phyloP scores from a whole-genome alignment of 495 filamentous ascomycete species.

The Xylaria bambusicola region DNA sequence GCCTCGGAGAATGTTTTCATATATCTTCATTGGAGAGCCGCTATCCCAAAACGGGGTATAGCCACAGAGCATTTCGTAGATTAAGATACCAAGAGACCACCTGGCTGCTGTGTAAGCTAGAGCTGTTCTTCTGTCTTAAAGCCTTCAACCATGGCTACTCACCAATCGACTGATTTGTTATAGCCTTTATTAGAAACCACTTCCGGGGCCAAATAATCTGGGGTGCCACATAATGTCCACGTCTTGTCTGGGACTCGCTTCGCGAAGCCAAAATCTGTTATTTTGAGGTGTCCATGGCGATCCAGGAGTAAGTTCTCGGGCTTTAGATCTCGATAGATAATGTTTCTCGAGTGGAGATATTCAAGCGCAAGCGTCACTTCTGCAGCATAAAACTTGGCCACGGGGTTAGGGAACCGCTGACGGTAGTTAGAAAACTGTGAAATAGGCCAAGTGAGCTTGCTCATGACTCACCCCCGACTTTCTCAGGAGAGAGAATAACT shows the following conservation, averaged over 20 bases:
- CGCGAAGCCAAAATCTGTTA: slow-evolving; percentile 98
- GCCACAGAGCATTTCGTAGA: slow-evolving; percentile 99
- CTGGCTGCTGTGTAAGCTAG: slow-evolving; percentile 50
- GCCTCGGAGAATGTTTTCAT: slow-evolving; percentile 95
- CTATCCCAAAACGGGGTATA: slow-evolving; percentile 99
- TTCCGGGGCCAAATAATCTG: slow-evolving; percentile 97
- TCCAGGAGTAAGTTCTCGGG: slow-evolving; percentile 95
- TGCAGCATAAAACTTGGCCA: slow-evolving; percentile 98
- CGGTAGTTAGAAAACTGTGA: background rate
- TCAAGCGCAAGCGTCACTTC: slow-evolving; percentile 95
- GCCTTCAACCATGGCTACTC: slow-evolving; percentile 36
- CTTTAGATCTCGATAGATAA: slow-evolving; percentile 97
- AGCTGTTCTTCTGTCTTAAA: slow-evolving; percentile 1
- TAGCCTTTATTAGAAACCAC: slow-evolving; percentile 97
- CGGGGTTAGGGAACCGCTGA: slow-evolving; percentile 96
- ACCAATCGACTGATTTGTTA: slow-evolving; percentile 99
- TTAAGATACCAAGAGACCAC: slow-evolving; percentile 98
- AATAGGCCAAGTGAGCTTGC: background rate
- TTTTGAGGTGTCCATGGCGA: slow-evolving; percentile 95
- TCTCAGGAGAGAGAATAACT: slow-evolving; percentile 90
- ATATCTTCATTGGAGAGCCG: slow-evolving; percentile 97
- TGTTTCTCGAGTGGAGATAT: slow-evolving; percentile 91
- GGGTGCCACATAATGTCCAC: slow-evolving; percentile 97
- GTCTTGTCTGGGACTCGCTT: slow-evolving; percentile 99
- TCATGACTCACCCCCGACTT: slow-evolving; percentile 83